Base-by-base conservation (phyloP, 2,329 filamentous ascomycete genomes). In the Fonsecaea monophora region DNA sequence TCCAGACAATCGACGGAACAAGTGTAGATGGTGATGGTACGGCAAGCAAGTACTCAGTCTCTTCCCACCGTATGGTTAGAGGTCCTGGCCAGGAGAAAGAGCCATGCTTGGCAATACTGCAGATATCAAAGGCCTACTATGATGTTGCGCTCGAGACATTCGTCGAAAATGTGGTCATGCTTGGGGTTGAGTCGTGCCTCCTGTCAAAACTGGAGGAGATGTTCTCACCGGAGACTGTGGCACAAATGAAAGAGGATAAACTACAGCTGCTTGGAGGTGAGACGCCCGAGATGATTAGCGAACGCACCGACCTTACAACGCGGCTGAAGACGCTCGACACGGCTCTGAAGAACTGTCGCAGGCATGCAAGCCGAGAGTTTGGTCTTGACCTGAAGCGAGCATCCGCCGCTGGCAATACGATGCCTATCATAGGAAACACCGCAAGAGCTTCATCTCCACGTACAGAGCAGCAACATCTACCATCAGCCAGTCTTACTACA, bases 101-200 rank as follows among this genome's bases (percentile, higher is more conserved):
- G 18, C 38, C 65, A n/a, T 66, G 66, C 50, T 57, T 66, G 3
- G 70, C 71, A 58, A 54, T 73, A 35, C 66, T 74, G 30, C 71
- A 71, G 54, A 71, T 68, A 50, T 74, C 71, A 62, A 68, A 63
- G 60, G 67, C 72, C 12, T 75, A 74, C 57, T 75, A 74, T 60
- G 50, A 71, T 35, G 67, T 73, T 53, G 72, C 75, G 50, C 66
- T 76, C 2, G 67, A 73, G n/a, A 73, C 70, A 18, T 80, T 81
- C 68, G 73, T 76, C 2, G 76, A 80, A 53, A 80, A 80, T 50
- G 70, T 80, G 7, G 74, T 77, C 7, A 68, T 74, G 32, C 71
- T 80, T 13, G 78, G 76, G 1, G 69, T 80, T 35, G 78, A 80
- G 70, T 77, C 77, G 57, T 79, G 77, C 54, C 74, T 81, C 9